These are phyloP conservation scores for Cardamine occulta DNA, from an alignment of 345 rosid species.

Conservation along the genomic window DNA sequence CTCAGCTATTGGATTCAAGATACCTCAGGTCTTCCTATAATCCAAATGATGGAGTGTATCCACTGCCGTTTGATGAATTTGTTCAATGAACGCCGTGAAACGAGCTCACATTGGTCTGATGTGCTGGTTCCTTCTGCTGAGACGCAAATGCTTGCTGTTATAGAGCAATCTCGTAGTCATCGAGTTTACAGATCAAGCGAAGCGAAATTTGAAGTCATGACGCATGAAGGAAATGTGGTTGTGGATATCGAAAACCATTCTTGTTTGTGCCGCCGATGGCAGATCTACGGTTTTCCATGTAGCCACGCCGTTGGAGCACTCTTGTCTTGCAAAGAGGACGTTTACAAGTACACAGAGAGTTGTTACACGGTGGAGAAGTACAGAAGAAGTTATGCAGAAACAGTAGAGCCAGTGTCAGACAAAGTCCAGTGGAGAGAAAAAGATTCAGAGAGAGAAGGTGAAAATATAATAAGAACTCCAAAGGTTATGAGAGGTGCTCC, in stretches of 20 bases:
- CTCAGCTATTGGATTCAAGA: conserved; percentile 68
- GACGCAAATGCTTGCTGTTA: conserved; percentile 60
- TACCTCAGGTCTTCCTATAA: conserved; percentile 79
- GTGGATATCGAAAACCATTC: conserved; percentile 73
- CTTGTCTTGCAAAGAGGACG: conserved; percentile 77
- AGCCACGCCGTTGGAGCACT: conserved; percentile 86
- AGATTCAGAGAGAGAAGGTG: conserved; percentile 41
- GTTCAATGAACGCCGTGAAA: conserved; percentile 81
- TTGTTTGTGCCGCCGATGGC: conserved; percentile 86
- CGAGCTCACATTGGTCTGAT: conserved; percentile 73
- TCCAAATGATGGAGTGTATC: conserved; percentile 91
- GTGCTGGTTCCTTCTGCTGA: conserved; percentile 88
- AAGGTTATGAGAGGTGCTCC: conserved; percentile 61
- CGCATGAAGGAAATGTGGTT: conserved; percentile 61
- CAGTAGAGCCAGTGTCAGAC: conserved; percentile 85
- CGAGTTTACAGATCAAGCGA: conserved; percentile 82
- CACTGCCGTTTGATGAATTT: conserved; percentile 73
- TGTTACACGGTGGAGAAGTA: conserved; percentile 84
- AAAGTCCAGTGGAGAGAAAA: conserved; percentile 68
- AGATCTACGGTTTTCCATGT: conserved; percentile 75
- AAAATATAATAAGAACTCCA: conserved; percentile 64
- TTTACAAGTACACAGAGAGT: conserved; percentile 70
- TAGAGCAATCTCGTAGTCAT: conserved; percentile 63
- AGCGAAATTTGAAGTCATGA: conserved; percentile 73
- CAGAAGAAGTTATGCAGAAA: conserved; percentile 71